Evolutionary conservation across 352 stramenopile species (phyloP), one percentile per base, ranked within the genome.

Genomic region (Phytopythium ostracodes): DNA sequence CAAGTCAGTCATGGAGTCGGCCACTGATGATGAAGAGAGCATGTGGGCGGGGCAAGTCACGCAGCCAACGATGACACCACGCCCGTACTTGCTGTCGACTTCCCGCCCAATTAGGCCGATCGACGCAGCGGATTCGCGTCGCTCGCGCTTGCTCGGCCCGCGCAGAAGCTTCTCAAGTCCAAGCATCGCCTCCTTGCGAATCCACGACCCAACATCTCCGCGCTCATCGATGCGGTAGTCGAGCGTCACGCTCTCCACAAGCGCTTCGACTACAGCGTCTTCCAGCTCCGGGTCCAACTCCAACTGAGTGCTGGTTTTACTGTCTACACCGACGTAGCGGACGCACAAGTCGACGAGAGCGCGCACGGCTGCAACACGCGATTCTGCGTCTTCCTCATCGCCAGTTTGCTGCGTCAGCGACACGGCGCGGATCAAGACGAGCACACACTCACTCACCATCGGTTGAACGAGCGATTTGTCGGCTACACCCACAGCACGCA

Each of bases 161-260:
- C 88, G 76, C 38, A 96, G 63, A 17, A 99, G 59, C 43, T 70
- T 71, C 62, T 97, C 80, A 11, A 99, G 72, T 14, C 87, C 95
- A 29, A 94, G 58, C 82, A 99, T 97, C 18, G 97, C 94, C 65
- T 91, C 93, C 65, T 97, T 97, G 42, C 98, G 84, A 44, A 97
- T 96, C 97, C 97, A 99, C 14, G 96, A 99, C 14, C 98, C 98
- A 22, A 99, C 96, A 76, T 99, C 98, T 8, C 98, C 98, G 46
- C 98, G 87, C 74, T 98, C 96, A 76, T 99, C 97, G 12, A 96
- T 87, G 25, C 87, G 94, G 70, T 99, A 99, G 74, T 99, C 98
- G 52, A 91, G 73, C 50, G 96, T 76, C 12, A 96, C 87, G 59
- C 84, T 89, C 24, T 65, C 58, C 18, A 99, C 66, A 2, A 99